phyloP scores from a whole-genome alignment of 1,284 basidiomycete species.

The Boletellus deceptivus region DNA sequence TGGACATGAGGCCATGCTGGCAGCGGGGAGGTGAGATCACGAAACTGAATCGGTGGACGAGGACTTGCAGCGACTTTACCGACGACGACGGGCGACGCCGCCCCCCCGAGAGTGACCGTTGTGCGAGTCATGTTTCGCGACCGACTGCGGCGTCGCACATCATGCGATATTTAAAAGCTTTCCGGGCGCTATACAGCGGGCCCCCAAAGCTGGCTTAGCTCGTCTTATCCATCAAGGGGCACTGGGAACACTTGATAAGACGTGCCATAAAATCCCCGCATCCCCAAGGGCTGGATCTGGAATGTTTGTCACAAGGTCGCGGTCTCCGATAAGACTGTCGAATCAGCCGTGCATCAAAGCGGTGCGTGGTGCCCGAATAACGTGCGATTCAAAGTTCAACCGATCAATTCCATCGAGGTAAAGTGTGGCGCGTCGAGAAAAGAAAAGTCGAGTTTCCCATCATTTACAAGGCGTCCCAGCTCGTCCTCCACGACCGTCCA shows the following conservation, averaged over 20 bases:
- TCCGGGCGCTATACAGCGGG: not conserved
- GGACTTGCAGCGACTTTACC: conserved; percentile 36
- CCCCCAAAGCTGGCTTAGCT: too few species aligned
- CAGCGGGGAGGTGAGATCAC: not conserved
- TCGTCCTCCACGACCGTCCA: conserved; percentile 26
- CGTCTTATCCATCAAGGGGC: too few species aligned
- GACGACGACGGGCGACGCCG: conserved; percentile 23
- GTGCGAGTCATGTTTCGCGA: conserved; percentile 13
- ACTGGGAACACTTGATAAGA: too few species aligned
- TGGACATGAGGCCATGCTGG: conserved; percentile 27
- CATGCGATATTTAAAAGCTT: not conserved
- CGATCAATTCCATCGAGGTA: conserved; percentile 14
- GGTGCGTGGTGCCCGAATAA: not conserved
- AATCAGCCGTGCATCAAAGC: not conserved
- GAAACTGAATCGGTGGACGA: not conserved
- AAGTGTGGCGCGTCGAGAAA: conserved; percentile 26
- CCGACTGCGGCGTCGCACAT: not conserved
- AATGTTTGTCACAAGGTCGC: too few species aligned
- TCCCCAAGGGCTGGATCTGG: too few species aligned
- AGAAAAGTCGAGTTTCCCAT: conserved; percentile 28
- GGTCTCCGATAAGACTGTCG: not conserved
- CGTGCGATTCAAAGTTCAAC: conserved; percentile 7
- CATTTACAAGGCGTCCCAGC: conserved; percentile 21
- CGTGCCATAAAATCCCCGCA: too few species aligned
- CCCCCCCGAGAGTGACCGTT: conserved; percentile 35